A percentile compares a stretch with the other conserved stretches of the same genome.
phyloP scores from a whole-genome alignment of 2,329 filamentous ascomycete genomes.

The Neofusicoccum umdonicola region DNA sequence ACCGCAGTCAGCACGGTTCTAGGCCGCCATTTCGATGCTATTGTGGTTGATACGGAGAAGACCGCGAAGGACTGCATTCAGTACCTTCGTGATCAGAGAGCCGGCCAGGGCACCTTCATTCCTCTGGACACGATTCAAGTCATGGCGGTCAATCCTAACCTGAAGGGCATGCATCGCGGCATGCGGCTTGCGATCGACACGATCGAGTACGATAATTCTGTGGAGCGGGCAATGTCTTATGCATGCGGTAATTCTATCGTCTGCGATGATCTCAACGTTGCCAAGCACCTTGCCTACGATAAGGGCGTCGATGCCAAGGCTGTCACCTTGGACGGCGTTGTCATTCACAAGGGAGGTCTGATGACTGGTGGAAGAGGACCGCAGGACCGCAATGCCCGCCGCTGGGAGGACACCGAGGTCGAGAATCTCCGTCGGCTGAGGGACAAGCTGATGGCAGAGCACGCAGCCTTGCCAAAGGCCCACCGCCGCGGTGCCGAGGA shows the following conservation, averaged over 20 bases:
- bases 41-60: constrained; percentile 93
- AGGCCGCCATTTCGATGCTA: constrained; percentile 88
- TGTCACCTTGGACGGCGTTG: constrained; percentile 89
- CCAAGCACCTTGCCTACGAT: constrained; percentile 85
- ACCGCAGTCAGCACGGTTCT: constrained; percentile 90
- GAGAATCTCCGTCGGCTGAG: constrained; percentile 77
- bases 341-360: constrained; percentile 93
- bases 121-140: constrained; percentile 97
- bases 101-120: constrained; percentile 87
- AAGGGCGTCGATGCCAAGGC: constrained; percentile 86
- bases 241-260: constrained; percentile 94
- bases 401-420: constrained; percentile 87
- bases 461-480: constrained; percentile 75
- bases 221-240: constrained; percentile 91
- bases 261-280: constrained; percentile 81
- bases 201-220: constrained; percentile 84
- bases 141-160: constrained; percentile 80
- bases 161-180: constrained; percentile 84
- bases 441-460: constrained; percentile 72
- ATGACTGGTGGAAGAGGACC: constrained; percentile 93
- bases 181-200: constrained; percentile 90
- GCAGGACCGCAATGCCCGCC: constrained; percentile 68
- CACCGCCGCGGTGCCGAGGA: constrained; percentile 75
- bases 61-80: constrained; percentile 91
- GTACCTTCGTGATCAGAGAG: constrained; percentile 86